Evolutionary conservation across 768 basidiomycete genomes (phyloP).

Genomic region (Candolleomyces aberdarensis): DNA sequence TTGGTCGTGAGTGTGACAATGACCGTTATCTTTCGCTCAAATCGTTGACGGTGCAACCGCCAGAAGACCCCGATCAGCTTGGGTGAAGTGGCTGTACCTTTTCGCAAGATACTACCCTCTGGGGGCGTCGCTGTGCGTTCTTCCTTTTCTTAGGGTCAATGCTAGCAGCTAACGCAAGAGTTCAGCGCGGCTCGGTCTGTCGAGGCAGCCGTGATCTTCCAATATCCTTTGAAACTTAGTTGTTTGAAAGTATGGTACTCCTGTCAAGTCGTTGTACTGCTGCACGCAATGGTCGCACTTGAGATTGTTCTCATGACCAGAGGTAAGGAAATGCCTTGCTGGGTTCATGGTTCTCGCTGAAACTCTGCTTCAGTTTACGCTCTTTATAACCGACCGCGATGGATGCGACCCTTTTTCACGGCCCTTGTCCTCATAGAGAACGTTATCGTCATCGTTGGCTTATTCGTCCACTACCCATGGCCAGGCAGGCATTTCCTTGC

Average conservation of each 20-base stretch:
- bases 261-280: slow-evolving; percentile 23
- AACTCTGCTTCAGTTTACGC: slow-evolving; percentile 23
- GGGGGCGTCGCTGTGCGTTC: slow-evolving; percentile 21
- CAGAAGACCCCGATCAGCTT: slow-evolving; percentile 26
- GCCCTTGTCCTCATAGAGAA: slow-evolving; percentile 17
- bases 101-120: slow-evolving; percentile 28
- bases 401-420: slow-evolving; percentile 18
- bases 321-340: slow-evolving; percentile 16
- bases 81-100: slow-evolving; percentile 31
- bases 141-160: not conserved
- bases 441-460: slow-evolving; percentile 14
- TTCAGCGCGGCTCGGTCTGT: slow-evolving; percentile 6
- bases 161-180: not conserved
- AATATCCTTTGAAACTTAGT: slow-evolving; percentile 8
- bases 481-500: slow-evolving; percentile 9
- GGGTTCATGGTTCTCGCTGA: not conserved
- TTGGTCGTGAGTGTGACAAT: slow-evolving; percentile 21
- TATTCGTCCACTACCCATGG: slow-evolving; percentile 12
- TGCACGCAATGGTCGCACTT: slow-evolving; percentile 17
- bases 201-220: slow-evolving; percentile 13
- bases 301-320: slow-evolving; percentile 30
- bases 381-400: slow-evolving; percentile 22
- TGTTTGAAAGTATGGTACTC: slow-evolving; percentile 19
- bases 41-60: not conserved
- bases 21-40: not conserved